Conservation (phyloP, 805 yeast genomes). For the Yarrowia hollandica region DNA sequence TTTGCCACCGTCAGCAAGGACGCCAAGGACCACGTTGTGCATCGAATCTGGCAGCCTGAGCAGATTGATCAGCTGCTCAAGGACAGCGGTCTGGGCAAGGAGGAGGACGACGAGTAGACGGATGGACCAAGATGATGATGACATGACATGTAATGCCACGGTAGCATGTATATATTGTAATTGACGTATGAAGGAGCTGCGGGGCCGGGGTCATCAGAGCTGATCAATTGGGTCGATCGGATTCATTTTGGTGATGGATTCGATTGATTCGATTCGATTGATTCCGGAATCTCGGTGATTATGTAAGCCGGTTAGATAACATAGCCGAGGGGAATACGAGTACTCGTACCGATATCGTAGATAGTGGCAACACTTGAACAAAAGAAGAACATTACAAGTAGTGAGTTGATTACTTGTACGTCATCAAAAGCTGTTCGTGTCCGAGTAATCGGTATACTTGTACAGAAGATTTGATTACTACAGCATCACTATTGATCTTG, state of each 20-base stretch:
- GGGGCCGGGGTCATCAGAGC: not conserved
- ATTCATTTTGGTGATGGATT: not conserved
- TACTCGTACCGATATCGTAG: too few relatives aligned
- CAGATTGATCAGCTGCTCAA: conserved; percentile 75
- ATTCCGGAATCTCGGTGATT: not conserved
- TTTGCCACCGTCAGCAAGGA: conserved; percentile 72
- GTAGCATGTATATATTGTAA: conserved; percentile 9
- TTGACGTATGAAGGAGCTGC: not conserved
- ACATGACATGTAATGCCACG: not conserved
- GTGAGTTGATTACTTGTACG: too few relatives aligned
- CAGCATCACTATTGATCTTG: too few relatives aligned
- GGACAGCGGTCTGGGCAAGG: conserved; percentile 66
- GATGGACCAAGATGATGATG: not conserved
- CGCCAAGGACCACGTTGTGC: conserved; percentile 53
- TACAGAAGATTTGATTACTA: too few relatives aligned
- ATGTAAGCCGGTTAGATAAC: too few relatives aligned
- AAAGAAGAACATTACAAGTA: too few relatives aligned
- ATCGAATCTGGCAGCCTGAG: conserved; percentile 75
- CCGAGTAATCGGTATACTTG: too few relatives aligned
- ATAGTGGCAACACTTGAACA: too few relatives aligned
- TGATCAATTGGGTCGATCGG: not conserved
- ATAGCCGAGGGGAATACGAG: too few relatives aligned
- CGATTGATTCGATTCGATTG: too few relatives aligned
- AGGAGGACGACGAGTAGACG: conserved; percentile 50
- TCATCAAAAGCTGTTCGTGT: too few relatives aligned